These are phyloP conservation scores for Spizellomyces punctatus DNA, from an alignment of 192 early-diverging fungal species.

Conservation along the genomic window DNA sequence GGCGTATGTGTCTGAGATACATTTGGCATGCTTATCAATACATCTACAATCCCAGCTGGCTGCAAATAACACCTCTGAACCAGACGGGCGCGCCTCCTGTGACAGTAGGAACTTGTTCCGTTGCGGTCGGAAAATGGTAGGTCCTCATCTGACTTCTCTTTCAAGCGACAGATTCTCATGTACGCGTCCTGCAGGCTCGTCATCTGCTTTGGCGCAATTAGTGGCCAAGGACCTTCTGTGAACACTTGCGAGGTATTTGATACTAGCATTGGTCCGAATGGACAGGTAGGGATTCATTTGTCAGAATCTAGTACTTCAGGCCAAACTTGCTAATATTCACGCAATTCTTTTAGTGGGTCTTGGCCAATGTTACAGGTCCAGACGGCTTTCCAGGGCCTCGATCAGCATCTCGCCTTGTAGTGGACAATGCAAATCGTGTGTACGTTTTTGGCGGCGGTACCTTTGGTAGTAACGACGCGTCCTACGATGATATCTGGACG, in stretches of 20 bases:
- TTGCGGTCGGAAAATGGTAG: background rate
- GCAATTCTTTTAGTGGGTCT: too few relatives aligned
- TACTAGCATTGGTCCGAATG: background rate
- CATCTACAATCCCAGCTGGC: background rate
- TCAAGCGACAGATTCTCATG: too few relatives aligned
- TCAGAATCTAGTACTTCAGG: too few relatives aligned
- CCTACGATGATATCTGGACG: background rate
- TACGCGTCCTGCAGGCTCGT: background rate
- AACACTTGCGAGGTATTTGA: background rate
- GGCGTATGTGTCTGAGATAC: too few relatives aligned
- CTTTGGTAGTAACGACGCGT: background rate
- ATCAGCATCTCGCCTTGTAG: background rate
- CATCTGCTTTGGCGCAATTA: background rate
- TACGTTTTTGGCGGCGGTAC: conserved; percentile 1
- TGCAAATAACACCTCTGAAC: background rate
- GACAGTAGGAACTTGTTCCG: background rate
- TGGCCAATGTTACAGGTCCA: too few relatives aligned
- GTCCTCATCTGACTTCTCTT: too few relatives aligned
- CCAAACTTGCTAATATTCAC: too few relatives aligned
- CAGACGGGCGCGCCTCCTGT: background rate
- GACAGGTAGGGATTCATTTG: background rate
- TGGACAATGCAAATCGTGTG: background rate
- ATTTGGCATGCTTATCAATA: too few relatives aligned
- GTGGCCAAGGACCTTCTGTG: background rate
- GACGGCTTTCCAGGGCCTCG: background rate